Percentiles rank a stretch among this genome's conserved stretches.
These are phyloP conservation scores for Pseudoturritis turrita DNA, from an alignment of 345 rosid genomes.

Conservation along the genomic window DNA sequence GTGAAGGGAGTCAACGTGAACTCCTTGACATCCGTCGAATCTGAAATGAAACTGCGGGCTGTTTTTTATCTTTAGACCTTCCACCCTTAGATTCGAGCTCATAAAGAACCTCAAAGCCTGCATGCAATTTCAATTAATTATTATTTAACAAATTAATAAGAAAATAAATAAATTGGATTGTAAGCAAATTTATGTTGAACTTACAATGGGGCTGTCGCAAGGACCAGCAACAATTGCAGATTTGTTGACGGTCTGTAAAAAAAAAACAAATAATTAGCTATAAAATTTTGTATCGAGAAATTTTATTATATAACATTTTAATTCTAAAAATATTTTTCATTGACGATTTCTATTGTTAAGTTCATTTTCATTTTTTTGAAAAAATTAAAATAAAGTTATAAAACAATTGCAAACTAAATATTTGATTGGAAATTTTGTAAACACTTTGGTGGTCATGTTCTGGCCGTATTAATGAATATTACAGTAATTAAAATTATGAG, in stretches of 20 bases:
- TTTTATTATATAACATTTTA: not conserved
- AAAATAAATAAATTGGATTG: not conserved
- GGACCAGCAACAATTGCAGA: constrained; percentile 60
- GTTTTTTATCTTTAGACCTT: constrained; percentile 59
- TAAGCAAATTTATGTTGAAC: constrained; percentile 7
- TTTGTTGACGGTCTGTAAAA: constrained; percentile 56
- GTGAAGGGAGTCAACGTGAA: constrained; percentile 47
- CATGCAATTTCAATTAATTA: not conserved
- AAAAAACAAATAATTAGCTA: not conserved
- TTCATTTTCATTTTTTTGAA: too few species aligned
- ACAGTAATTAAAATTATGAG: too few species aligned
- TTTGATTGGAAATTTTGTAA: too few species aligned
- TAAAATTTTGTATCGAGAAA: not conserved
- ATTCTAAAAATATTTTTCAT: not conserved
- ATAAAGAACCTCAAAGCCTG: constrained; percentile 56
- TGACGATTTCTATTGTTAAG: not conserved
- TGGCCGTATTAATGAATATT: too few species aligned
- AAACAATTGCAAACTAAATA: too few species aligned
- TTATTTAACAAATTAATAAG: not conserved
- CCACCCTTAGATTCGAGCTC: constrained; percentile 69
- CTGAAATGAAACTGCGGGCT: constrained; percentile 87
- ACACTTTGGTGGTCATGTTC: too few species aligned
- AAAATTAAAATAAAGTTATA: too few species aligned
- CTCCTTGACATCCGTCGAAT: constrained; percentile 51
- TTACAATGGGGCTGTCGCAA: constrained; percentile 90